phyloP scores from a whole-genome alignment of 768 basidiomycete genomes.

The Pisolithus tinctorius region DNA sequence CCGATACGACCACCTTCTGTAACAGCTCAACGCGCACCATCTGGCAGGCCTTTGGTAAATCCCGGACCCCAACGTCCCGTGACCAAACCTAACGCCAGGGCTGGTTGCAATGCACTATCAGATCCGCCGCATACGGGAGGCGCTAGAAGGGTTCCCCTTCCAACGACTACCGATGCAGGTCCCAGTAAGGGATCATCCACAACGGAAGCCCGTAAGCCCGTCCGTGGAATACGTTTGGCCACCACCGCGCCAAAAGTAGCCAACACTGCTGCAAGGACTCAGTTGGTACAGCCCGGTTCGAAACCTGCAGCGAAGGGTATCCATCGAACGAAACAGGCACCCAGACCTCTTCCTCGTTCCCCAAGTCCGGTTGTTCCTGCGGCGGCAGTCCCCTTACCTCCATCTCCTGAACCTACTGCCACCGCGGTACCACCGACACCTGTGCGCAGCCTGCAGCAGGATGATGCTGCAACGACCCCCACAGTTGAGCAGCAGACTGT shows the following conservation, averaged over 20 bases:
- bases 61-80: slow-evolving; percentile 22
- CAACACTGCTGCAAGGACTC: background rate
- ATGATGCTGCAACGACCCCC: background rate
- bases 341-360: background rate
- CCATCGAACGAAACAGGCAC: background rate
- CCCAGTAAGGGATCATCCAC: slow-evolving; percentile 1
- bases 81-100: slow-evolving; percentile 16
- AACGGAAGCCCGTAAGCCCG: slow-evolving; percentile 1
- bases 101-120: slow-evolving; percentile 18
- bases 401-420: background rate
- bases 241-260: slow-evolving; percentile 1
- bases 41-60: slow-evolving; percentile 1
- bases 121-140: slow-evolving; percentile 18
- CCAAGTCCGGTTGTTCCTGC: slow-evolving; percentile 16
- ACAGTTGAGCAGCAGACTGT: background rate
- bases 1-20: slow-evolving; percentile 4
- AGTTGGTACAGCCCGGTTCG: background rate
- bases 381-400: slow-evolving; percentile 7
- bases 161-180: slow-evolving; percentile 5
- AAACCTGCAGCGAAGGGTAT: background rate
- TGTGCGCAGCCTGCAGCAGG: background rate
- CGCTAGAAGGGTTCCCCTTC: slow-evolving; percentile 28
- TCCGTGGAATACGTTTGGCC: slow-evolving; percentile 6
- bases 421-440: background rate
- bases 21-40: slow-evolving; percentile 1